Evolutionary conservation across 2,329 filamentous ascomycete genomes (phyloP), one percentile per base, ranked within the genome.

Genomic region (Microcyclospora pomicola): DNA sequence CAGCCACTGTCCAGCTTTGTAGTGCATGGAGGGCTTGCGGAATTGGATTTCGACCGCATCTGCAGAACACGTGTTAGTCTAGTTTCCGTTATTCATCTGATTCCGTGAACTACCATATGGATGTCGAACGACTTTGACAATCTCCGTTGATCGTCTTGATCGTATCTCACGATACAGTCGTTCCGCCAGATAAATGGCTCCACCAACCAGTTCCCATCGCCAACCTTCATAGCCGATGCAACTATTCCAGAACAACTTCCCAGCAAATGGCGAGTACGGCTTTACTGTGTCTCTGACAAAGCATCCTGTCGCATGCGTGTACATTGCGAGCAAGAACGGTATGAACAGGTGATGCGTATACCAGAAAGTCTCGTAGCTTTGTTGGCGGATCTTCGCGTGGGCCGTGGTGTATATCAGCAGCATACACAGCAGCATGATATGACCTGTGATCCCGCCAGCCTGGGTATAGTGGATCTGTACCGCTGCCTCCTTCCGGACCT

Each of bases 371-470:
- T 98, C 91, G 56, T 87, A 98, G 0, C 85, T 93, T 59, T 98
- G 91, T 59, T 96, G 88, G 38, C 91, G 82, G 48, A 98, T 96
- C 49, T 84, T 82, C 52, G 81, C 73, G 57, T 98, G 91, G 2
- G 91, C 82, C 0, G 87, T 95, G 1, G 91, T 98, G 65, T 93
- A 98, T 72, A 98, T 98, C 45, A 98, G 66, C 45, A 98, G 67
- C 91, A 98, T 98, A 71, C 87, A 96, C n/a, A 98, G 70, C 16
- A 96, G 73, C 91, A 98, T 98, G 45, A 95, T 73, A 61, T 98
- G 91, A 6, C 91, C 91, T 2, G 91, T 98, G 45, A 96, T 82
- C 43, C 91, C 91, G 53, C 85, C 87, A 35, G 86, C 74, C 56
- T 94, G 75, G 1, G 75, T 73, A 59, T 94, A 98, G 61, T 96